Conservation (phyloP, 192 early-diverging fungal genomes). For the Phycomyces blakesleeanus region DNA sequence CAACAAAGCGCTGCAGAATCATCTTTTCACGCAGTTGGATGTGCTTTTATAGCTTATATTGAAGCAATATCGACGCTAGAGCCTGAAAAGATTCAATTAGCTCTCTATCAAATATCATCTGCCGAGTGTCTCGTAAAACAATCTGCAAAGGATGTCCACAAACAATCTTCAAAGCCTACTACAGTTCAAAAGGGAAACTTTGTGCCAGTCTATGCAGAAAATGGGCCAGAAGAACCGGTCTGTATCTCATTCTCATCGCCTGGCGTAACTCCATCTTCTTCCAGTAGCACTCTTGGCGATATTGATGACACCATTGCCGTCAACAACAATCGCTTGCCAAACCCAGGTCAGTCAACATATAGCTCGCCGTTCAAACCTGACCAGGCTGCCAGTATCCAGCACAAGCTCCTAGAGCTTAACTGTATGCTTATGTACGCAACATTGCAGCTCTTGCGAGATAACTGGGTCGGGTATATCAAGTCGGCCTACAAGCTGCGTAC, state of each 20-base stretch:
- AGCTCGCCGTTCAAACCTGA: background rate
- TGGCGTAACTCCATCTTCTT: background rate
- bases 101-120: slow-evolving; percentile 17
- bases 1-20: slow-evolving; percentile 25
- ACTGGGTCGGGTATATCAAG: slow-evolving; percentile 36
- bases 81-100: slow-evolving; percentile 23
- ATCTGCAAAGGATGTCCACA: slow-evolving; percentile 3
- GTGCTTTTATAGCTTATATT: slow-evolving; percentile 35
- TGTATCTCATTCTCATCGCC: background rate
- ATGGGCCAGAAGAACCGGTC: background rate
- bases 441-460: slow-evolving; percentile 31
- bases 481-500: slow-evolving; percentile 37
- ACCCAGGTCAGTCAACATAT: background rate
- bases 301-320: background rate
- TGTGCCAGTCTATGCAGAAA: background rate
- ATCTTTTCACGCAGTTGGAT: slow-evolving; percentile 37
- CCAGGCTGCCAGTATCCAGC: slow-evolving; percentile 13
- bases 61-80: slow-evolving; percentile 40
- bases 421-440: slow-evolving; percentile 39
- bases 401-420: slow-evolving; percentile 32
- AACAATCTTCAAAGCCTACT: background rate
- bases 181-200: background rate
- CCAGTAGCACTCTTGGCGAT: background rate
- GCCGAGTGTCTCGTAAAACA: slow-evolving; percentile 24
- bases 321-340: background rate